Conservation (phyloP, 768 basidiomycete species). For the Rhodotorula toruloides region DNA sequence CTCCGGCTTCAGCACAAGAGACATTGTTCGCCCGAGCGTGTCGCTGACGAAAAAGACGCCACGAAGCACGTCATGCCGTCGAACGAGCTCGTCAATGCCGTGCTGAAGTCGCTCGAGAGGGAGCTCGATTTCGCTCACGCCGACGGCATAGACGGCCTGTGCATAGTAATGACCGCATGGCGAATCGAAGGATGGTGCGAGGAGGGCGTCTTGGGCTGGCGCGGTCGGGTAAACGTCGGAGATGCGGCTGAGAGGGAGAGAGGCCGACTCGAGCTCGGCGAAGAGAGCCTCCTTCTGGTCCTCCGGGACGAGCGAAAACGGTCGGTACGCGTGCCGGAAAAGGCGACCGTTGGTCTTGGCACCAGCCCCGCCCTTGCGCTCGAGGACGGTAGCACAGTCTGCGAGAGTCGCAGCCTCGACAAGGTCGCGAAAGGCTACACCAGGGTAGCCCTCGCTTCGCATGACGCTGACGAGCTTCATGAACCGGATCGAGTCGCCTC, state of each 20-base stretch:
- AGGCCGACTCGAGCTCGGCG: slow-evolving; percentile 4
- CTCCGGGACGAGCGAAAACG: slow-evolving; percentile 11
- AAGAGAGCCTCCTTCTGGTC: not conserved
- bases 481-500: slow-evolving; percentile 39
- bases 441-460: not conserved
- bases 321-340: not conserved
- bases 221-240: slow-evolving; percentile 32
- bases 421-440: slow-evolving; percentile 16
- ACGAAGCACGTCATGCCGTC: slow-evolving; percentile 25
- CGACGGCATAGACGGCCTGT: slow-evolving; percentile 31
- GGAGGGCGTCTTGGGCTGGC: slow-evolving; percentile 34
- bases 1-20: slow-evolving; percentile 9
- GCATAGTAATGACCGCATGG: slow-evolving; percentile 32
- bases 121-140: not conserved
- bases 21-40: not conserved
- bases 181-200: slow-evolving; percentile 32
- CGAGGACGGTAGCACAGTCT: slow-evolving; percentile 21
- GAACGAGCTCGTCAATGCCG: slow-evolving; percentile 7
- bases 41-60: slow-evolving; percentile 29
- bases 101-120: slow-evolving; percentile 5
- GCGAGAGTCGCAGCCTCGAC: slow-evolving; percentile 16
- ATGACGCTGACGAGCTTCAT: slow-evolving; percentile 24
- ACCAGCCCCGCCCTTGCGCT: not conserved
- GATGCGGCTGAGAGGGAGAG: not conserved
- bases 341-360: not conserved